phyloP scores from a whole-genome alignment of 2,329 filamentous ascomycete genomes.

The Fusarium citri region DNA sequence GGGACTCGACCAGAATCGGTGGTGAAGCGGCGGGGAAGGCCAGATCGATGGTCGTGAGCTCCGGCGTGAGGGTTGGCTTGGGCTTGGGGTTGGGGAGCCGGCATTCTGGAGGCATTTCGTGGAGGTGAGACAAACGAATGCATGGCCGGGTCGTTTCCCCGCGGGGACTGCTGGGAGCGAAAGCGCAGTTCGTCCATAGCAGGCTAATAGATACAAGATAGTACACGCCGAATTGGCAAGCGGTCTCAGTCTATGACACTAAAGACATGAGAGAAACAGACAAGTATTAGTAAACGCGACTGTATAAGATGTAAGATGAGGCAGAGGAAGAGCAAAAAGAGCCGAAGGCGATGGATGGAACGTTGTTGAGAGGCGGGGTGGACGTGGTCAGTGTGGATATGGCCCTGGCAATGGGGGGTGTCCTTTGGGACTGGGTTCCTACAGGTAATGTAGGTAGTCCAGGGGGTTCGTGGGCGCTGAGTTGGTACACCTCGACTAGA shows the following conservation, averaged over 20 bases:
- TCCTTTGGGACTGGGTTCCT: constrained; percentile 35
- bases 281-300: constrained; percentile 46
- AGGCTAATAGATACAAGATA: constrained; percentile 56
- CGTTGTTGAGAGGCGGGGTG: constrained; percentile 51
- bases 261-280: constrained; percentile 53
- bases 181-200: constrained; percentile 83
- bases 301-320: constrained; percentile 35
- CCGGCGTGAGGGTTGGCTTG: constrained; percentile 53
- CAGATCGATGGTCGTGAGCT: constrained; percentile 77
- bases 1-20: constrained; percentile 88
- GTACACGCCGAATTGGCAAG: constrained; percentile 55
- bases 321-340: constrained; percentile 42
- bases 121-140: constrained; percentile 79
- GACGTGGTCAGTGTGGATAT: constrained; percentile 47
- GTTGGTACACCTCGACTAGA: constrained; percentile 31
- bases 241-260: constrained; percentile 49
- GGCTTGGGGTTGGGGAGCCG: constrained; percentile 61
- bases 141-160: constrained; percentile 77
- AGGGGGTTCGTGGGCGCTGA: constrained; percentile 30
- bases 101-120: constrained; percentile 74
- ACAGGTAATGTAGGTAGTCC: constrained; percentile 28
- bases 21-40: constrained; percentile 91
- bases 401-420: constrained; percentile 38
- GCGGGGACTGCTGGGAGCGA: constrained; percentile 79
- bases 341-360: constrained; percentile 46